Percentiles rank a stretch among this genome's conserved stretches.
Conservation (phyloP, 2,329 filamentous ascomycete species). For the Paracoccidioides brasiliensis region DNA sequence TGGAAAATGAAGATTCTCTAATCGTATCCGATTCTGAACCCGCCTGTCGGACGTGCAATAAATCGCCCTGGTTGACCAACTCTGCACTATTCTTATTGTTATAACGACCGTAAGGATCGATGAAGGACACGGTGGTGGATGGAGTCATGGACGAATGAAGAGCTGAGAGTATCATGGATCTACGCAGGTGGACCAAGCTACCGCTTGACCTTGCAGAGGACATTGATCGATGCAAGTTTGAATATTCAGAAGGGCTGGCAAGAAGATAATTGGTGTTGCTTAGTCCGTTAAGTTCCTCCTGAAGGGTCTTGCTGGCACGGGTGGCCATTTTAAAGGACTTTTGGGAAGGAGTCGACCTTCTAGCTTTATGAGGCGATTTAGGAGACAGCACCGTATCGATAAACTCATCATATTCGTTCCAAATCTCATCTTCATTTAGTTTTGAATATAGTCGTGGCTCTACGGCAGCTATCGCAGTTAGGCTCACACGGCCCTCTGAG, state of each 20-base stretch:
- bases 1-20: neutral
- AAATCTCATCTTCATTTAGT: slow-evolving; percentile 71
- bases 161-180: slow-evolving; percentile 39
- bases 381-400: slow-evolving; percentile 55
- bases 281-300: slow-evolving; percentile 21
- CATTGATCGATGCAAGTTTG: slow-evolving; percentile 14
- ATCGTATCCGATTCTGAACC: slow-evolving; percentile 17
- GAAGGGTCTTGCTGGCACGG: slow-evolving; percentile 26
- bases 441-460: slow-evolving; percentile 50
- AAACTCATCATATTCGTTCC: slow-evolving; percentile 88
- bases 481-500: slow-evolving; percentile 40
- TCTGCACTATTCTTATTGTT: slow-evolving; percentile 15
- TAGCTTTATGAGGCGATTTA: slow-evolving; percentile 19
- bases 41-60: slow-evolving; percentile 11
- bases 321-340: slow-evolving; percentile 26
- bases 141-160: slow-evolving; percentile 37
- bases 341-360: slow-evolving; percentile 10
- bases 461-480: slow-evolving; percentile 51
- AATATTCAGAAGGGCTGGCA: slow-evolving; percentile 14
- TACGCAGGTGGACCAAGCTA: slow-evolving; percentile 32
- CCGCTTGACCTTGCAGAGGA: slow-evolving; percentile 18
- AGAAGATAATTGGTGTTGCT: neutral
- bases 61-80: slow-evolving; percentile 12
- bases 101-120: slow-evolving; percentile 40
- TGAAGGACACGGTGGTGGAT: slow-evolving; percentile 41